Percentiles rank a stretch among this genome's conserved stretches.
Evolutionary conservation across 2,329 filamentous ascomycete genomes (phyloP).

Genomic region (Calonectria naviculata): DNA sequence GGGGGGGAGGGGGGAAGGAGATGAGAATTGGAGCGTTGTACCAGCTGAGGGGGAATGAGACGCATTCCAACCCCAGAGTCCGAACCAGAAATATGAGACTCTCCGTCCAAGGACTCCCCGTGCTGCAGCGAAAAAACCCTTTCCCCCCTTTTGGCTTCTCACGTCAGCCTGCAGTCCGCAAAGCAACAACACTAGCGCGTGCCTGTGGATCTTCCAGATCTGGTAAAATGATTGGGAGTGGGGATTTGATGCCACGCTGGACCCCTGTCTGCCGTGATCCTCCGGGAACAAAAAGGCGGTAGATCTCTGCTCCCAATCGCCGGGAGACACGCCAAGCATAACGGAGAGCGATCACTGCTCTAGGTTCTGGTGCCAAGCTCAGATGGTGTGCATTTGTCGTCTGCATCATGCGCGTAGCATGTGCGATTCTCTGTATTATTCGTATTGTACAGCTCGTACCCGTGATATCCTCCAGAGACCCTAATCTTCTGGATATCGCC

Average conservation of each 20-base stretch:
- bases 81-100: not conserved
- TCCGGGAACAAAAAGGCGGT: not conserved
- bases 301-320: not conserved
- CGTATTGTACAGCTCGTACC: not conserved
- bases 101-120: not conserved
- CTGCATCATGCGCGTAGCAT: not conserved
- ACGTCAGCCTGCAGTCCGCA: not conserved
- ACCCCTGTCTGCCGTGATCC: conserved; percentile 7
- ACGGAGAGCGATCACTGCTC: not conserved
- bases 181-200: not conserved
- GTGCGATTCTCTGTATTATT: not conserved
- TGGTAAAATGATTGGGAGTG: not conserved
- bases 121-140: not conserved
- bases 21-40: not conserved
- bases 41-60: not conserved
- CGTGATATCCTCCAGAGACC: not conserved
- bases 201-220: not conserved
- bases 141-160: not conserved
- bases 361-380: not conserved
- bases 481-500: not conserved
- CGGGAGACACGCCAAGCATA: not conserved
- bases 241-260: not conserved
- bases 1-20: too few species aligned
- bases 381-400: not conserved
- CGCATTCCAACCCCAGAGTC: not conserved